Conservation (phyloP, 768 basidiomycete species). For the Leccinum boreale region DNA sequence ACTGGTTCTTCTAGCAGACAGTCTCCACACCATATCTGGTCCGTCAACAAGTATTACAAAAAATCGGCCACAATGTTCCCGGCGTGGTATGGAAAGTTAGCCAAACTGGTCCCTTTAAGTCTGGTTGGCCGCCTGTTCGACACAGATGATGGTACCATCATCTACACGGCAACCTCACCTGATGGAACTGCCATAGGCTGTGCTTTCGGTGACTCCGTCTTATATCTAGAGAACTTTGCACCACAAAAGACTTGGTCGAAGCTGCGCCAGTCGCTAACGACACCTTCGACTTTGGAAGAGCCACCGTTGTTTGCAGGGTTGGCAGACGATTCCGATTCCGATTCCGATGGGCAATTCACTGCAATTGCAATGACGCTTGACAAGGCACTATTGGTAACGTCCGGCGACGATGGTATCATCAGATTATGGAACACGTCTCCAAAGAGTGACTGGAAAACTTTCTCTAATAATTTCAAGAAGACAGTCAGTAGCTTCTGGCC, state of each 20-base stretch:
- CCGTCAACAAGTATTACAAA: conserved; percentile 5
- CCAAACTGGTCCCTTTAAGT: background rate
- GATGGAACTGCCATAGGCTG: conserved; percentile 6
- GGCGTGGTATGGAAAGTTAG: conserved; percentile 16
- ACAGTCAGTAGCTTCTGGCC: conserved; percentile 4
- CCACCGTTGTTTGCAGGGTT: conserved; percentile 3
- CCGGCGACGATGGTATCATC: conserved; percentile 3
- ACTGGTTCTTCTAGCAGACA: conserved; percentile 3
- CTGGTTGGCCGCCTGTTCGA: conserved; percentile 6
- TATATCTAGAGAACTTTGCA: background rate
- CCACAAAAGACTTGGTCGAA: conserved; percentile 1
- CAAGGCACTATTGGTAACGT: conserved; percentile 7
- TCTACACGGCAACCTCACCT: conserved; percentile 8
- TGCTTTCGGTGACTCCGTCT: background rate
- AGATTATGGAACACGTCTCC: conserved; percentile 13
- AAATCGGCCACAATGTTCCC: conserved; percentile 9
- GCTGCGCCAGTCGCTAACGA: conserved; percentile 3
- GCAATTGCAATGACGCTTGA: conserved; percentile 11
- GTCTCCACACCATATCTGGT: conserved; percentile 14
- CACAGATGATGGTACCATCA: conserved; percentile 5
- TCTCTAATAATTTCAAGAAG: background rate
- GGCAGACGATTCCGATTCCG: background rate
- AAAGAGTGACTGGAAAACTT: conserved; percentile 3
- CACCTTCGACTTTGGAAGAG: conserved; percentile 1
- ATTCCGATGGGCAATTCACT: background rate